A percentile compares a stretch with the other conserved stretches of the same genome.
Evolutionary conservation across 176 grass and related monocot genomes (phyloP).

Genomic region (Oryza brachyantha): DNA sequence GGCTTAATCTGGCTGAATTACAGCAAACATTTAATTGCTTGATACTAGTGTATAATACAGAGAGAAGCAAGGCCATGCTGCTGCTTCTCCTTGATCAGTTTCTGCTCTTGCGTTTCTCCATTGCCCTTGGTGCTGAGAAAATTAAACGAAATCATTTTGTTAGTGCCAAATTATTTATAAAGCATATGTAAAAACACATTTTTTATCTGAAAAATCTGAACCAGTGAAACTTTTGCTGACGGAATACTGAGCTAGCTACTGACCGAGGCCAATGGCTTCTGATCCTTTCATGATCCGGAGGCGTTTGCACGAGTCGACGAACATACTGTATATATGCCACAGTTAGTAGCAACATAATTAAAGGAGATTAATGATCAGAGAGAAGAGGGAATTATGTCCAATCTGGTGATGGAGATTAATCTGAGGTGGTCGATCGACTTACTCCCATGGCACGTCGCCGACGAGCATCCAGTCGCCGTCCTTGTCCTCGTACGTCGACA

Average conservation of each 20-base stretch:
- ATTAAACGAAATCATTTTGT: not conserved
- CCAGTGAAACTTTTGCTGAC: not conserved
- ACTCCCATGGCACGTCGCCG: conserved; percentile 39
- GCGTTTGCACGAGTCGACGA: conserved; percentile 82
- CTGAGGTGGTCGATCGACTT: too few relatives aligned
- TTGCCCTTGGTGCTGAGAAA: conserved; percentile 68
- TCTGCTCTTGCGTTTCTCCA: conserved; percentile 76
- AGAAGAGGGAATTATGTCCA: not conserved
- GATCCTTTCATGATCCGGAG: conserved; percentile 86
- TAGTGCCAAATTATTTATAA: not conserved
- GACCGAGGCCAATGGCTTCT: conserved; percentile 75
- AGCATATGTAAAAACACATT: not conserved
- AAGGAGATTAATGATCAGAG: not conserved
- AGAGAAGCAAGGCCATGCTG: not conserved
- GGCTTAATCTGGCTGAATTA: not conserved
- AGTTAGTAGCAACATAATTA: not conserved
- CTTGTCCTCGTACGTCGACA: conserved; percentile 91
- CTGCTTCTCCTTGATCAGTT: conserved; percentile 23
- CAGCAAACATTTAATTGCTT: not conserved
- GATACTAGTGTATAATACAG: conserved; percentile 18
- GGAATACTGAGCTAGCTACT: conserved; percentile 52
- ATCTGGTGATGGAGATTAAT: not conserved
- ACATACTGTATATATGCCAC: conserved; percentile 73
- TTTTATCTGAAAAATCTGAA: not conserved
- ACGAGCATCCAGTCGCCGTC: conserved; percentile 96